phyloP scores from a whole-genome alignment of 2,329 filamentous ascomycete species.

The Aspergillus uvarum region DNA sequence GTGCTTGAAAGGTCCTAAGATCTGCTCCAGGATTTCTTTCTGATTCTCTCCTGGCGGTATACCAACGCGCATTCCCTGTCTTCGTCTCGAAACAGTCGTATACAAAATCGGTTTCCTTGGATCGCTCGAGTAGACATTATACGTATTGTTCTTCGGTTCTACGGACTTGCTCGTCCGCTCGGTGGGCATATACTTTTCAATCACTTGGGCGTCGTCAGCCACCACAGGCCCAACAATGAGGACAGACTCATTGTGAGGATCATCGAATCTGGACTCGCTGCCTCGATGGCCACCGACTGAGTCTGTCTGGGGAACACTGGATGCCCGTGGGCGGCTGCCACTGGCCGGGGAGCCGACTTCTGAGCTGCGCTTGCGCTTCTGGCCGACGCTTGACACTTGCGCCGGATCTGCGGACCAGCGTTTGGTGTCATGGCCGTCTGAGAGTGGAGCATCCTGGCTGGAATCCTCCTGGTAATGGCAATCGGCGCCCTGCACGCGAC shows the following conservation, averaged over 20 bases:
- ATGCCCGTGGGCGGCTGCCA: slow-evolving; percentile 19
- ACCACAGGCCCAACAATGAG: slow-evolving; percentile 62
- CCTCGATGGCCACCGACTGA: slow-evolving; percentile 28
- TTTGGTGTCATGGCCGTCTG: slow-evolving; percentile 28
- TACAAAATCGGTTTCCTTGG: slow-evolving; percentile 48
- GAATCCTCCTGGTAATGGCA: slow-evolving; percentile 55
- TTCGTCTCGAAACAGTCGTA: slow-evolving; percentile 51
- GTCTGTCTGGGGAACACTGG: slow-evolving; percentile 27
- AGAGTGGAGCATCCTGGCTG: slow-evolving; percentile 24
- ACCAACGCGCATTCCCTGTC: slow-evolving; percentile 48
- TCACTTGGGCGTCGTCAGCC: slow-evolving; percentile 60
- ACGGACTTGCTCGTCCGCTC: slow-evolving; percentile 40
- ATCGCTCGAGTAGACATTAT: slow-evolving; percentile 53
- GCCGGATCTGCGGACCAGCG: slow-evolving; percentile 29
- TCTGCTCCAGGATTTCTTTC: slow-evolving; percentile 57
- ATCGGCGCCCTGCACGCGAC: slow-evolving; percentile 58
- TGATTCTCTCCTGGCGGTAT: slow-evolving; percentile 50
- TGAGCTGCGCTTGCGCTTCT: slow-evolving; percentile 40
- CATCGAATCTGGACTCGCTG: slow-evolving; percentile 33
- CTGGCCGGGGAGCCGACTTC: slow-evolving; percentile 27
- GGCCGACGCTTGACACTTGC: slow-evolving; percentile 27
- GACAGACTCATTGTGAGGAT: slow-evolving; percentile 44
- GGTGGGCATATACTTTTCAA: slow-evolving; percentile 58
- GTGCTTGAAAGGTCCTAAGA: slow-evolving; percentile 55
- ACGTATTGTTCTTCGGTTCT: slow-evolving; percentile 46